Evolutionary conservation across 768 basidiomycete species (phyloP).

Genomic region (Serendipita indica): DNA sequence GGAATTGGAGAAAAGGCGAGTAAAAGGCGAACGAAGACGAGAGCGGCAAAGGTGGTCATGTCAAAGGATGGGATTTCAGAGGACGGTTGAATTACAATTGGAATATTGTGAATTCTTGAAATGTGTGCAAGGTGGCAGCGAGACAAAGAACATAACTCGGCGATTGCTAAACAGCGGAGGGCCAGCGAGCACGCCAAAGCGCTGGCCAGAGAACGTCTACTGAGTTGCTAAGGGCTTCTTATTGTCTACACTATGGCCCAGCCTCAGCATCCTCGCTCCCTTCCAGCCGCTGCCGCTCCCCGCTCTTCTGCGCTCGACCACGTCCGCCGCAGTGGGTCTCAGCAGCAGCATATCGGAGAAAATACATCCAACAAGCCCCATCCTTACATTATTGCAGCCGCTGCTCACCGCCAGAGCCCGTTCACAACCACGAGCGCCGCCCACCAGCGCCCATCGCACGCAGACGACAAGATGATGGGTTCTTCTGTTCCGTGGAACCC

Average conservation of each 20-base stretch:
- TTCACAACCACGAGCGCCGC: neutral
- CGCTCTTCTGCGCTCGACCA: neutral
- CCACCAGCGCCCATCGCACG: neutral
- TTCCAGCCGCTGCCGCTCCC: too few species aligned
- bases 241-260: too few species aligned
- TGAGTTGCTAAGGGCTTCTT: too few species aligned
- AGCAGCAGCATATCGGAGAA: neutral
- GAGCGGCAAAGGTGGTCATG: constrained; percentile 8
- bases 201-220: too few species aligned
- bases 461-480: neutral
- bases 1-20: constrained; percentile 39
- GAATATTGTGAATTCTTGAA: too few species aligned
- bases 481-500: constrained; percentile 6
- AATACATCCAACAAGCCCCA: neutral
- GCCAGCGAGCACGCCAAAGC: too few species aligned
- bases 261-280: too few species aligned
- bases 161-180: too few species aligned
- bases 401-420: neutral
- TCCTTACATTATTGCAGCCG: neutral
- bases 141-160: too few species aligned
- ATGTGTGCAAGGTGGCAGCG: too few species aligned
- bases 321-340: neutral
- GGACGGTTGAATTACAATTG: too few species aligned
- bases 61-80: neutral
- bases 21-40: constrained; percentile 26